phyloP scores from a whole-genome alignment of 805 yeast species.

The Pichia californica region DNA sequence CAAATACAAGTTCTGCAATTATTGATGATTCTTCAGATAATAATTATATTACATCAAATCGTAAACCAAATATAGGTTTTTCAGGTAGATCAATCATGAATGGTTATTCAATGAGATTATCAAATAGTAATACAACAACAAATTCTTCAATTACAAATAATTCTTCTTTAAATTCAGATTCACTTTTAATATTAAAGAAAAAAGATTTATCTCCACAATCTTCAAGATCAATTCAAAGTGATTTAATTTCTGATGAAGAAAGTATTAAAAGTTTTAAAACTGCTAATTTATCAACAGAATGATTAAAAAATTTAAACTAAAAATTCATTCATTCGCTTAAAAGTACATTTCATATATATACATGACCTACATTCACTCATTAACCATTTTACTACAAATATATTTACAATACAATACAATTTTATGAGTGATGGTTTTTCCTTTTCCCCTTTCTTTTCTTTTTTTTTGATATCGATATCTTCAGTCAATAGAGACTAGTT shows the following conservation, averaged over 20 bases:
- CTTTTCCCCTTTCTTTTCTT: no score
- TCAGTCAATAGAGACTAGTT: no score
- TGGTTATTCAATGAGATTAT: slow-evolving; percentile 3
- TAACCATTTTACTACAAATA: no score
- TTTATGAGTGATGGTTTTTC: no score
- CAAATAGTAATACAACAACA: not conserved
- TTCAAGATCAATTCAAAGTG: slow-evolving; percentile 1
- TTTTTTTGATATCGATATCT: not conserved
- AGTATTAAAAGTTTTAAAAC: slow-evolving; percentile 17
- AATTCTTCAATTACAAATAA: slow-evolving; percentile 12
- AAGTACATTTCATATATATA: no score
- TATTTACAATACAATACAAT: no score
- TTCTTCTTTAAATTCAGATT: slow-evolving; percentile 15
- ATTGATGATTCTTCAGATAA: slow-evolving; percentile 5
- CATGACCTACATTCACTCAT: not conserved
- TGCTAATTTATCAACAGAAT: slow-evolving; percentile 2
- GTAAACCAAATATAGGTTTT: slow-evolving; percentile 5
- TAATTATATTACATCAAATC: not conserved
- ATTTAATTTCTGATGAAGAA: slow-evolving; percentile 18
- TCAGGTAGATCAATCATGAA: slow-evolving; percentile 11
- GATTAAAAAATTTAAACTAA: not conserved
- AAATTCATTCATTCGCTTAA: no score
- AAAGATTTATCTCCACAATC: slow-evolving; percentile 6
- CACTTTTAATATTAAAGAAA: slow-evolving; percentile 8
- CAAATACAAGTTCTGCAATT: not conserved